Evolutionary conservation across 2,329 filamentous ascomycete species (phyloP).

Genomic region (Bipolaris gigantea): DNA sequence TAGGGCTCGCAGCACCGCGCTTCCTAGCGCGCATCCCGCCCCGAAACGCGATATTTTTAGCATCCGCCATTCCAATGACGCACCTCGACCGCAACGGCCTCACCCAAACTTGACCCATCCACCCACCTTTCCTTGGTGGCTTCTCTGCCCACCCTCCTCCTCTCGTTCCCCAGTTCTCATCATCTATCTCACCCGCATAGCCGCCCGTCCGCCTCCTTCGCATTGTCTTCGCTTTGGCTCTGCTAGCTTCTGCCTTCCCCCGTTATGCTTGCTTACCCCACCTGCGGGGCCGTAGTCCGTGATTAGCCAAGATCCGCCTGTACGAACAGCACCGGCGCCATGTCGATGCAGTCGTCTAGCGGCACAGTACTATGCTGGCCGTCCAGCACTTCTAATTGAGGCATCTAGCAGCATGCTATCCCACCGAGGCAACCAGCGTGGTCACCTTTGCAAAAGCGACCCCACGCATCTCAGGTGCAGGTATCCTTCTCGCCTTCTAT

Average conservation of each 20-base stretch:
- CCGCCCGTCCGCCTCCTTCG: slow-evolving; percentile 35
- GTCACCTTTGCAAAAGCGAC: slow-evolving; percentile 6
- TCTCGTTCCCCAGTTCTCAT: slow-evolving; percentile 11
- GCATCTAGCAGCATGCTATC: slow-evolving; percentile 7
- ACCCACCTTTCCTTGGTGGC: slow-evolving; percentile 16
- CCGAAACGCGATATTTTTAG: slow-evolving; percentile 25
- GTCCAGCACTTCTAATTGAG: slow-evolving; percentile 30
- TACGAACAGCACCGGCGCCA: slow-evolving; percentile 14
- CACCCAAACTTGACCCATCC: slow-evolving; percentile 13
- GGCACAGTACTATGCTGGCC: slow-evolving; percentile 11
- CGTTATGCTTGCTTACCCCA: slow-evolving; percentile 12
- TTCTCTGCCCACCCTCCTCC: neutral
- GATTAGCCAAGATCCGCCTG: slow-evolving; percentile 8
- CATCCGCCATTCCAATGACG: slow-evolving; percentile 17
- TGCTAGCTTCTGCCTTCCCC: slow-evolving; percentile 12
- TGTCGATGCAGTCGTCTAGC: slow-evolving; percentile 11
- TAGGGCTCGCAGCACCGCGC: slow-evolving; percentile 16
- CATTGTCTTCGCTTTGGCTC: slow-evolving; percentile 11
- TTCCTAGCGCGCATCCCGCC: slow-evolving; percentile 18
- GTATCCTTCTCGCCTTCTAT: slow-evolving; percentile 17
- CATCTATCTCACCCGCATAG: slow-evolving; percentile 35
- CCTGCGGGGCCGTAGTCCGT: slow-evolving; percentile 11
- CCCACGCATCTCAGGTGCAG: slow-evolving; percentile 19
- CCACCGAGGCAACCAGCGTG: neutral
- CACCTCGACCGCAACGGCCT: slow-evolving; percentile 18